A percentile compares a stretch with the other conserved stretches of the same genome.
Evolutionary conservation across 306 rosid species (phyloP).

Genomic region (Rubus parviflorus): DNA sequence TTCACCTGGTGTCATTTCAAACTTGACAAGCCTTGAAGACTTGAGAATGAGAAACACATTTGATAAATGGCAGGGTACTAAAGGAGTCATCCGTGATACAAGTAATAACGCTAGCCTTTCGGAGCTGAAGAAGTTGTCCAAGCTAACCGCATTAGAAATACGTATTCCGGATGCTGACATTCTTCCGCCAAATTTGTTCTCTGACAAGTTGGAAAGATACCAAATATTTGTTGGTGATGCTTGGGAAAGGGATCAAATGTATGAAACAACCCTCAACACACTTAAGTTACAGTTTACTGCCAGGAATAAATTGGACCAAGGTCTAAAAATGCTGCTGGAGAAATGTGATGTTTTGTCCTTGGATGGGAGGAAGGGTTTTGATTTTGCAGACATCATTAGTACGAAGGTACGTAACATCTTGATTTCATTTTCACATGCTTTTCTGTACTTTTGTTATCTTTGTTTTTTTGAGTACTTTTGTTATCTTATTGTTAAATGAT

Average conservation of each 20-base stretch:
- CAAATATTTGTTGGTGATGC: no score
- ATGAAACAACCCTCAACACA: background rate
- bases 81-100: background rate
- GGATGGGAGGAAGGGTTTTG: background rate
- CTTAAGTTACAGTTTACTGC: background rate
- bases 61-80: background rate
- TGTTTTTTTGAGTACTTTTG: no score
- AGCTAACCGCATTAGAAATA: no score
- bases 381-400: no score
- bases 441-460: no score
- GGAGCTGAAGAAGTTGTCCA: background rate
- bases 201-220: no score
- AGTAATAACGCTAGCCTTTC: no score
- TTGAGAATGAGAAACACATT: slow-evolving; percentile 2
- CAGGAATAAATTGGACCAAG: background rate
- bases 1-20: background rate
- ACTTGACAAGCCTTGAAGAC: slow-evolving; percentile 1
- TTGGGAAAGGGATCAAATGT: background rate
- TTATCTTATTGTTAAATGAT: no score
- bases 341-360: background rate
- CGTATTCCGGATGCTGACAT: no score
- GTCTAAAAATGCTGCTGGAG: background rate
- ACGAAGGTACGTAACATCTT: background rate
- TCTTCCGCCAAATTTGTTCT: no score
- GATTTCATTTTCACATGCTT: no score